Base-by-base conservation (phyloP, 2,329 filamentous ascomycete species). In the Sclerotinia glacialis region DNA sequence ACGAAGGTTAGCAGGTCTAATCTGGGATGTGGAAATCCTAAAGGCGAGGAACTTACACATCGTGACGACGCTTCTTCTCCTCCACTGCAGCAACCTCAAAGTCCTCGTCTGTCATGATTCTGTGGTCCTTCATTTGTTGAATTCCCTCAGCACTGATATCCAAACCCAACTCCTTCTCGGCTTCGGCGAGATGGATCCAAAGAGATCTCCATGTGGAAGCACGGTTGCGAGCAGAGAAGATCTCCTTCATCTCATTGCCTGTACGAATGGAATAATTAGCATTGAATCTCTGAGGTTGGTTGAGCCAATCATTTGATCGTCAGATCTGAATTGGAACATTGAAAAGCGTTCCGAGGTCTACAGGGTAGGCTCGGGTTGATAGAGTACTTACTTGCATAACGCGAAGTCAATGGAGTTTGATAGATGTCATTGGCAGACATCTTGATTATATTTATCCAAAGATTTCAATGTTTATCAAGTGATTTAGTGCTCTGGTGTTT, bases 101-200 rank as follows among this genome's bases (percentile, higher is more conserved):
- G 74, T 92, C 91, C 60, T 89, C 85, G 73, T 95, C 90, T 56
- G 89, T 89, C 46, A 96, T 83, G n/a, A 82, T 83, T 54, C 93
- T 81, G 68, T 93, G 83, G n/a, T 86, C 84, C 70, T 85, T 83
- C 85, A 97, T 90, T 78, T 93, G 85, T 67, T 88, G 83, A 63
- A 97, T 81, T 11, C 93, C 93, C 74, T 94, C 86, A 26, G 84
- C 78, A 18, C 85, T 87, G 76, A 97, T 93, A 8, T 85, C 80
- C 53, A 96, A 85, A 2, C 93, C 93, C 1, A 96, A 84, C 78
- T 93, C 89, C 77, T 88, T 88, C 81, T 97, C 89, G 12, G 85
- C 83, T 81, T 96, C 89, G 31, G 93, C 93, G 14, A 97, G 89
- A 79, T 84, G 88, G 54, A 94, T 81, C 93, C 93, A 97, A 23